These are phyloP conservation scores for Westerdykella aurantiaca DNA, from an alignment of 2,329 filamentous ascomycete species.

Conservation along the genomic window DNA sequence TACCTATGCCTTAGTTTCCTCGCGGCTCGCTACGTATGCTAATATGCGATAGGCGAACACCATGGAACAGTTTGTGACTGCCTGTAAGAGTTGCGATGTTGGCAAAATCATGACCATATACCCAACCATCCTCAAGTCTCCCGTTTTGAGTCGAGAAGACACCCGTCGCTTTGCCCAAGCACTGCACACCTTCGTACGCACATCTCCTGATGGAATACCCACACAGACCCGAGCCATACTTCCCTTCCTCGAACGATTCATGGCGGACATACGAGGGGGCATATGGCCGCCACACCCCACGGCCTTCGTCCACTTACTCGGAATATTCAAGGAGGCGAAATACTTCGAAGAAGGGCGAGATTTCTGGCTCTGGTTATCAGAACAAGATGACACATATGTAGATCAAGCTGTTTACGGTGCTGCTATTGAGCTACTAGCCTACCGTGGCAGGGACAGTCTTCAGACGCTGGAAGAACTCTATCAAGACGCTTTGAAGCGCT, in stretches of 20 bases:
- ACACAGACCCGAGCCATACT: conserved; percentile 8
- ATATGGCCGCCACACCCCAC: conserved; percentile 31
- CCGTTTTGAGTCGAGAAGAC: conserved; percentile 14
- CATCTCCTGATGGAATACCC: conserved; percentile 4
- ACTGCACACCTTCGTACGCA: conserved; percentile 33
- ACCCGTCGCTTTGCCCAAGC: conserved; percentile 31
- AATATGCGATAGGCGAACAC: too few relatives aligned
- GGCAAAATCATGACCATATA: conserved; percentile 22
- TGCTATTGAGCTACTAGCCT: conserved; percentile 46
- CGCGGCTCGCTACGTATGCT: too few relatives aligned
- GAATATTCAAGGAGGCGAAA: conserved; percentile 43
- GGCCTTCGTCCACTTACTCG: conserved; percentile 44
- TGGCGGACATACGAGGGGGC: conserved; percentile 36
- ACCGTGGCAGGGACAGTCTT: conserved; percentile 35
- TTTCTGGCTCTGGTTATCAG: conserved; percentile 47
- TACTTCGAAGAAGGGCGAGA: conserved; percentile 34
- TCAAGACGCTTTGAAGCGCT: conserved; percentile 41
- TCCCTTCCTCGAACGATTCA: conserved; percentile 35
- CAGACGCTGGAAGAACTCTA: conserved; percentile 44
- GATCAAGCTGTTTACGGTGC: conserved; percentile 44
- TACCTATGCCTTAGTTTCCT: too few relatives aligned
- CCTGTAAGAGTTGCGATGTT: too few relatives aligned
- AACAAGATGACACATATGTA: conserved; percentile 39
- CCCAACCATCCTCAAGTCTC: conserved; percentile 14
- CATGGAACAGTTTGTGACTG: too few relatives aligned